These are phyloP conservation scores for Chloris gayana DNA, from an alignment of 176 grass and related monocot species.

Conservation along the genomic window DNA sequence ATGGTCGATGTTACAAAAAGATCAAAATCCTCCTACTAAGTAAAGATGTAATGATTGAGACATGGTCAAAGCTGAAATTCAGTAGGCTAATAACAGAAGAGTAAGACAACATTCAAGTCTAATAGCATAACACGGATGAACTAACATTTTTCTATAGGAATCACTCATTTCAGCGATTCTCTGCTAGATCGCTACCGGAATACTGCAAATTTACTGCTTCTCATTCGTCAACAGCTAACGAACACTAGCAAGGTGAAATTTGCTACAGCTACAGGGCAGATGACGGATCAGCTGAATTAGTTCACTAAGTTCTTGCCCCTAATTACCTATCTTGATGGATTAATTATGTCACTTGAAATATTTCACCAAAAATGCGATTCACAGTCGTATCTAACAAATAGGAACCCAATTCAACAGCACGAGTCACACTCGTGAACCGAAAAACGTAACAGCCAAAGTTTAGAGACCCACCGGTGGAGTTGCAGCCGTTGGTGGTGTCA, in stretches of 20 bases:
- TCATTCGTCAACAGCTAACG: slow-evolving; percentile 1
- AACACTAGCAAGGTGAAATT: slow-evolving; percentile 4
- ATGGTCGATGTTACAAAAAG: background rate
- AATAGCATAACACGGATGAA: background rate
- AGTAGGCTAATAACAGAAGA: background rate
- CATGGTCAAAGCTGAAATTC: background rate
- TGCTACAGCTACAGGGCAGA: slow-evolving; percentile 7
- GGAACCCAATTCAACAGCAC: background rate
- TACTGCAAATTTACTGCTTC: background rate
- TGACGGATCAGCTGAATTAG: background rate
- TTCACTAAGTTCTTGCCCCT: background rate
- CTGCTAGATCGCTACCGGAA: background rate
- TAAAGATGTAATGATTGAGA: slow-evolving; percentile 10
- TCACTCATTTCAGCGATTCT: background rate
- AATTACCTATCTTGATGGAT: background rate
- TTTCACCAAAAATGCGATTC: background rate
- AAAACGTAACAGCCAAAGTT: background rate
- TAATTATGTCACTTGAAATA: background rate
- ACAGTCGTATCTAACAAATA: background rate
- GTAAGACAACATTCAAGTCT: background rate
- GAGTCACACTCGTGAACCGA: slow-evolving; percentile 14
- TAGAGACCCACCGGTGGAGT: slow-evolving; percentile 51
- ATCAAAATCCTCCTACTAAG: background rate
- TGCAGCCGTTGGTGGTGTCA: slow-evolving; percentile 83
- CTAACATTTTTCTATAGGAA: background rate